Conservation (phyloP, 257 asterid species). For the Forsythia suspensa region DNA sequence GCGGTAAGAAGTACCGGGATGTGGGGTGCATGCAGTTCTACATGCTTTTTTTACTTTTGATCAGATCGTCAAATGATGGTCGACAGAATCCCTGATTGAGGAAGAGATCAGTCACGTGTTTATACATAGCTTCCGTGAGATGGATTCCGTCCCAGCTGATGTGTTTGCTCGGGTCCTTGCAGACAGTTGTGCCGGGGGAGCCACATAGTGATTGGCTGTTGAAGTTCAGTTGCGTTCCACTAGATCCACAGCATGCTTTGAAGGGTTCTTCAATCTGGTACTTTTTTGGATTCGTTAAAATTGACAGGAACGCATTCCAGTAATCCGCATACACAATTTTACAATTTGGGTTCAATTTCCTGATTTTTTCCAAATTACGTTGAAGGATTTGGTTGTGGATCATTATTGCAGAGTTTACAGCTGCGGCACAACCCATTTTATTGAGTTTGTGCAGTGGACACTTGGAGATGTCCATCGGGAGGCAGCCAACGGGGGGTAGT, state of each 20-base stretch:
- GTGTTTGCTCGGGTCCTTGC: slow-evolving; percentile 32
- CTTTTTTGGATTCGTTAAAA: slow-evolving; percentile 31
- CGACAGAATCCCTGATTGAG: slow-evolving; percentile 44
- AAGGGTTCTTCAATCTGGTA: slow-evolving; percentile 39
- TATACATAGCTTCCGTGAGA: slow-evolving; percentile 44
- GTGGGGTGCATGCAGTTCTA: background rate
- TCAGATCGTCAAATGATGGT: slow-evolving; percentile 35
- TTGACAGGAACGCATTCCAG: slow-evolving; percentile 41
- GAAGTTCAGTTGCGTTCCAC: slow-evolving; percentile 20
- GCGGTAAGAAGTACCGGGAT: slow-evolving; percentile 9
- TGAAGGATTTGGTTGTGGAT: slow-evolving; percentile 43
- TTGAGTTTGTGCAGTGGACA: slow-evolving; percentile 19
- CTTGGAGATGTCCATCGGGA: slow-evolving; percentile 33
- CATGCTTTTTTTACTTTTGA: slow-evolving; percentile 21
- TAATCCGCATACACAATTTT: slow-evolving; percentile 40
- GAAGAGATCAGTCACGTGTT: slow-evolving; percentile 37
- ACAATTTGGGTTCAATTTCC: slow-evolving; percentile 28
- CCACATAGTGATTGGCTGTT: slow-evolving; percentile 20
- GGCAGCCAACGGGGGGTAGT: slow-evolving; percentile 52
- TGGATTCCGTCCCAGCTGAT: slow-evolving; percentile 46
- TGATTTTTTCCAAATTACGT: slow-evolving; percentile 22
- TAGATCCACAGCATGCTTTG: slow-evolving; percentile 42
- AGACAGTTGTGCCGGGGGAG: slow-evolving; percentile 26
- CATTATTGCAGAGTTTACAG: slow-evolving; percentile 35
- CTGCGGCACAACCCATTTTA: slow-evolving; percentile 35